These are phyloP conservation scores for Boletus reticuloceps DNA, from an alignment of 768 basidiomycete genomes.

Conservation along the genomic window DNA sequence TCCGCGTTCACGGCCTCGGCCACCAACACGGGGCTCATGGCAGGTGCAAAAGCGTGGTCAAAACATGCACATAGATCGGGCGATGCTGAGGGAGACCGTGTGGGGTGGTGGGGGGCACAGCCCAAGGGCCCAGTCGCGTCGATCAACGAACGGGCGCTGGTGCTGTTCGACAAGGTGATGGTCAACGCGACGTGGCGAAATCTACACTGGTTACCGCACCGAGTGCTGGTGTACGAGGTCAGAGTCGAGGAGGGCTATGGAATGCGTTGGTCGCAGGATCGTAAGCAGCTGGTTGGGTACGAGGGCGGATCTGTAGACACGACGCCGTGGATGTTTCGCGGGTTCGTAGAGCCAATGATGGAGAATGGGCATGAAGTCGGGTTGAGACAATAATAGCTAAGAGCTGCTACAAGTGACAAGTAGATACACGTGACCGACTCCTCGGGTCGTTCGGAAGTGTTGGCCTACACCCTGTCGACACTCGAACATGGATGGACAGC, in stretches of 20 bases:
- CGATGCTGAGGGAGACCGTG: neutral
- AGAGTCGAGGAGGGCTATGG: slow-evolving; percentile 61
- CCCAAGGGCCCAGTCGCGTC: slow-evolving; percentile 50
- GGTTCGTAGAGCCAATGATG: slow-evolving; percentile 69
- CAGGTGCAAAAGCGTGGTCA: slow-evolving; percentile 64
- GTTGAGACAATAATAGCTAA: slow-evolving; percentile 47
- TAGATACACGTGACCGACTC: slow-evolving; percentile 20
- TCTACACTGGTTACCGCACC: slow-evolving; percentile 64
- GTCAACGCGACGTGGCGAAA: slow-evolving; percentile 57
- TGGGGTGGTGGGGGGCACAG: slow-evolving; percentile 57
- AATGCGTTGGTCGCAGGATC: slow-evolving; percentile 63
- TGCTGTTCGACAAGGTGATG: slow-evolving; percentile 53
- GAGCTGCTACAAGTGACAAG: slow-evolving; percentile 22
- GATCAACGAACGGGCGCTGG: slow-evolving; percentile 53
- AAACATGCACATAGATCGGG: slow-evolving; percentile 61
- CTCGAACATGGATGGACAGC: slow-evolving; percentile 5
- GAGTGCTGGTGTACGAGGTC: slow-evolving; percentile 59
- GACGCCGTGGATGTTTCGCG: slow-evolving; percentile 55
- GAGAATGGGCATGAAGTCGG: slow-evolving; percentile 63
- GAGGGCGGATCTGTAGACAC: neutral
- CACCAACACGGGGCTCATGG: slow-evolving; percentile 51
- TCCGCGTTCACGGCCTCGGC: slow-evolving; percentile 45
- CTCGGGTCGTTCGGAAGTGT: no score
- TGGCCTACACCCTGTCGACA: neutral
- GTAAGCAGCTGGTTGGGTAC: slow-evolving; percentile 9